Evolutionary conservation across 176 grass and related monocot genomes (phyloP).

Genomic region (Avena sativa): DNA sequence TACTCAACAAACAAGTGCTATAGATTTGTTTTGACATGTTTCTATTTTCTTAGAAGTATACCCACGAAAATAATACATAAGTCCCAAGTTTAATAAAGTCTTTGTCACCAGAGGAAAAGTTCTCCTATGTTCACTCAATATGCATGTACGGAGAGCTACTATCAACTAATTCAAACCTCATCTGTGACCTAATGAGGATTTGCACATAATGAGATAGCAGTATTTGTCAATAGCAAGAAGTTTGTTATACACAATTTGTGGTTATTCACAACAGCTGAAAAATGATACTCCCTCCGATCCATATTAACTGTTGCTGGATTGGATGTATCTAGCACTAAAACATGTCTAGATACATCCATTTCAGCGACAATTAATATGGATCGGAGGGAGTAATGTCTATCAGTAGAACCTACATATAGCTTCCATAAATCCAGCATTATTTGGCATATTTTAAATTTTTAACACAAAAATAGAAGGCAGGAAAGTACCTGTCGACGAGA

Average conservation of each 20-base stretch:
- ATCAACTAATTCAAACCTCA: neutral
- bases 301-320: too few relatives aligned
- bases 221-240: neutral
- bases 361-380: too few relatives aligned
- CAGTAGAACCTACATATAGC: neutral
- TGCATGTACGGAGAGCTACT: neutral
- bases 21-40: neutral
- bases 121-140: neutral
- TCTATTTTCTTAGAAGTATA: constrained; percentile 12
- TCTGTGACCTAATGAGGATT: neutral
- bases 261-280: constrained; percentile 13
- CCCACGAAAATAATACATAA: neutral
- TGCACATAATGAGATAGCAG: neutral
- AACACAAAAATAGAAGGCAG: constrained; percentile 19
- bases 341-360: too few relatives aligned
- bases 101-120: constrained; percentile 2
- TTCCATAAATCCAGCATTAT: constrained; percentile 10
- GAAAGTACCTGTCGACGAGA: constrained; percentile 81
- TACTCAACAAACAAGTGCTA: constrained; percentile 1
- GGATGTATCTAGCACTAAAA: too few relatives aligned
- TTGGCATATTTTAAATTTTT: constrained; percentile 25
- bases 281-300: neutral
- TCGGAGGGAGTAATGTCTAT: neutral
- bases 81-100: neutral
- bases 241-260: constrained; percentile 25